A percentile compares a stretch with the other conserved stretches of the same genome.
These are phyloP conservation scores for Stenocarpella maydis DNA, from an alignment of 2,329 filamentous ascomycete species.

Conservation along the genomic window DNA sequence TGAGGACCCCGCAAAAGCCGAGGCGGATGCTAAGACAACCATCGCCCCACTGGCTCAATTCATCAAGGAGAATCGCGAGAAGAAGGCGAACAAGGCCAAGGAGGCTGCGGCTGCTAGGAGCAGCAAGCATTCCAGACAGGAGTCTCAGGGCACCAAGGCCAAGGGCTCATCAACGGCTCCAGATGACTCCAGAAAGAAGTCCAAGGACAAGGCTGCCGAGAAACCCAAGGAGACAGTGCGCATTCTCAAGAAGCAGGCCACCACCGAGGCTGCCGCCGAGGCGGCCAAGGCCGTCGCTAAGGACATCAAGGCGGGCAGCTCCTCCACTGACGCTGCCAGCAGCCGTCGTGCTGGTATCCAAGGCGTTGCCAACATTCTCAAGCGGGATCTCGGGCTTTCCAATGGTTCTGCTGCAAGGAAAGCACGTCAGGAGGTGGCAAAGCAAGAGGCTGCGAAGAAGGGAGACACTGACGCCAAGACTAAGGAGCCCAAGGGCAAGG, in stretches of 20 bases:
- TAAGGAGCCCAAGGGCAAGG: slow-evolving; percentile 45
- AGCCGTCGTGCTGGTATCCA: slow-evolving; percentile 68
- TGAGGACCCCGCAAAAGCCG: slow-evolving; percentile 57
- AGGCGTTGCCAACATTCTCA: slow-evolving; percentile 70
- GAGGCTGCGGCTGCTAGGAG: slow-evolving; percentile 63
- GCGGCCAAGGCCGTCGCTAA: slow-evolving; percentile 53
- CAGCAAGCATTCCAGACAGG: slow-evolving; percentile 64
- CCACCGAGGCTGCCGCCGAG: slow-evolving; percentile 57
- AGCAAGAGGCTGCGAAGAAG: slow-evolving; percentile 42
- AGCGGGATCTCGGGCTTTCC: slow-evolving; percentile 71
- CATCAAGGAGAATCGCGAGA: slow-evolving; percentile 89
- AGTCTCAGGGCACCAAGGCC: slow-evolving; percentile 59
- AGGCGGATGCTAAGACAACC: slow-evolving; percentile 68
- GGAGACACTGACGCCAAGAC: slow-evolving; percentile 58
- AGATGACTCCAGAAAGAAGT: slow-evolving; percentile 61
- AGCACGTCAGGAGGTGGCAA: slow-evolving; percentile 65
- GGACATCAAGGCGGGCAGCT: slow-evolving; percentile 44
- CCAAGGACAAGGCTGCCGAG: slow-evolving; percentile 61
- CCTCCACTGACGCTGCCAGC: slow-evolving; percentile 54
- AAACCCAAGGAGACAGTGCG: slow-evolving; percentile 68
- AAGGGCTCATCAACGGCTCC: slow-evolving; percentile 46
- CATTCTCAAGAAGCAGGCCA: slow-evolving; percentile 67
- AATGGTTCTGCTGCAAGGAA: slow-evolving; percentile 69
- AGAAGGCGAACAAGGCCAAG: slow-evolving; percentile 79
- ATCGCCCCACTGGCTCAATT: slow-evolving; percentile 75